Base-by-base conservation (phyloP, 2,329 filamentous ascomycete species). In the Penicillium occitanis region DNA sequence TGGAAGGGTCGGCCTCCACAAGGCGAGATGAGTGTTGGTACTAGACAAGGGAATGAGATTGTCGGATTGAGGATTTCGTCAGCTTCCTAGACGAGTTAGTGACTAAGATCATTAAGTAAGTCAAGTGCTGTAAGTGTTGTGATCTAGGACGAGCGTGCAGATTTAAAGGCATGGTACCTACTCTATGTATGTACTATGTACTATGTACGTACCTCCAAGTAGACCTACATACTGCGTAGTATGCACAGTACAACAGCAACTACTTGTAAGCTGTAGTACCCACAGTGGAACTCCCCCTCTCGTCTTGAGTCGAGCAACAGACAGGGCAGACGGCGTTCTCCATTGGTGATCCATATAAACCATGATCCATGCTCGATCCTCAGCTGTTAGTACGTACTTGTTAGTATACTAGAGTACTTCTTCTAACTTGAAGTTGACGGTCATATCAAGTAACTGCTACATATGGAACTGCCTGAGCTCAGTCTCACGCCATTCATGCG, bases 261-360 rank as follows among this genome's bases (percentile, higher is more conserved):
- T 53, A 19, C 19, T 19, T 19, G 19, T 19, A 53, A 33, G 30
- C 28, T 35, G 30, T 37, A 19, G 28, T 35, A 57, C 33, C 33
- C 53, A 57, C 53, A 57, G 53, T 57, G 53, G 53, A 57, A 55
- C 51, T n/a, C n/a, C 51, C 51, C 51, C 51, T 35, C 30, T 53
- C 53, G 53, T 57, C 53, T 57, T 57, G 53, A 57, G 53, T 57
- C 53, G n/a, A 57, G 33, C 53, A 57, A 10, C 53, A 17, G 53
- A 37, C 53, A 57, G 53, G 53, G 33, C 53, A 57, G 53, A 57
- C 25, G 19, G 53, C 53, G 22, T 40, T 60, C 35, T 60, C 57
- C 37, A 60, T 60, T 60, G 57, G 57, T 46, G 57, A 60, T 60
- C 57, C 57, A 44, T 42, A 30, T 60, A 28, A 60, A 60, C 37